Evolutionary conservation across 106 monocot species (phyloP).

Genomic region (Apostasia ramifera): DNA sequence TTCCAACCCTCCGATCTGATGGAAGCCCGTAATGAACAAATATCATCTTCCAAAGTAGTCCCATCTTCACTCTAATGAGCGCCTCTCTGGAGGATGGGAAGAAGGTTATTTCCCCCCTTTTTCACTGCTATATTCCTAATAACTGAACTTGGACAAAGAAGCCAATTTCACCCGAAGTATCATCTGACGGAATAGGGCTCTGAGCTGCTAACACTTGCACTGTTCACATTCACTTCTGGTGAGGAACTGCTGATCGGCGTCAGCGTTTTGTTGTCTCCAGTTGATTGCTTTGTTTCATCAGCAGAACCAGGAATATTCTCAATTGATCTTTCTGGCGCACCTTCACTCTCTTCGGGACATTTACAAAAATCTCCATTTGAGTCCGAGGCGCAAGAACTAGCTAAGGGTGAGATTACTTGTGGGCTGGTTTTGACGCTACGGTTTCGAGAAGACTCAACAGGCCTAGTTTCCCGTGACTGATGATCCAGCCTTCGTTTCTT

Average conservation of each 20-base stretch:
- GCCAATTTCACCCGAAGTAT: not conserved
- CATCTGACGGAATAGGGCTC: constrained; percentile 34
- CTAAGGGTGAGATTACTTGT: not conserved
- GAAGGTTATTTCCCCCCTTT: no score
- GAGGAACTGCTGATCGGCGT: constrained; percentile 12
- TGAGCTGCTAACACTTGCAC: constrained; percentile 13
- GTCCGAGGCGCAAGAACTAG: not conserved
- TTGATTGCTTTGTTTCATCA: constrained; percentile 7
- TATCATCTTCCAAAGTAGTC: no score
- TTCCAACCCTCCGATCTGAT: no score
- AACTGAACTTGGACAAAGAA: no score
- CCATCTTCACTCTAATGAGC: no score
- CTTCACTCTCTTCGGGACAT: constrained; percentile 9
- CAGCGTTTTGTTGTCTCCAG: constrained; percentile 4
- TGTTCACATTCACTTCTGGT: constrained; percentile 6
- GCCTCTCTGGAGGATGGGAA: no score
- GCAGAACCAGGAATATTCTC: not conserved
- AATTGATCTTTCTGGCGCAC: constrained; percentile 4
- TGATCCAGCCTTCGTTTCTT: constrained; percentile 45
- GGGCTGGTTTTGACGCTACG: not conserved
- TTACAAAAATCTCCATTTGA: constrained; percentile 7
- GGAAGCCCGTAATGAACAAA: no score
- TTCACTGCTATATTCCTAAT: no score
- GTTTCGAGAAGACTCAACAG: constrained; percentile 2
- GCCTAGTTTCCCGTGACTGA: constrained; percentile 20